phyloP scores from a whole-genome alignment of 768 basidiomycete genomes.

The Lentinula sp. region DNA sequence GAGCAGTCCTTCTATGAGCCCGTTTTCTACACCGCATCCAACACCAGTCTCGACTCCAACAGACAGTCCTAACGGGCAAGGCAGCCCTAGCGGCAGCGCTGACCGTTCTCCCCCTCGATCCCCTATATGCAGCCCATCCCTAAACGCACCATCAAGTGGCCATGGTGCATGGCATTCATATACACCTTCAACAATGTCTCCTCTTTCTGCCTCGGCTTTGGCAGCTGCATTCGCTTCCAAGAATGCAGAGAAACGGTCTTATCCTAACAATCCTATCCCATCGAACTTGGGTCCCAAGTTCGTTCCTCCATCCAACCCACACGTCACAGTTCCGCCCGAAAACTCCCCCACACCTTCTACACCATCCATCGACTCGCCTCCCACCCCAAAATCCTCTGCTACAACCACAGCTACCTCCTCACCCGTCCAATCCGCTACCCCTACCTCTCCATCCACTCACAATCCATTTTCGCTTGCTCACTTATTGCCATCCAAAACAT shows the following conservation, averaged over 20 bases:
- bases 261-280: not conserved
- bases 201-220: constrained; percentile 1
- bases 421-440: not conserved
- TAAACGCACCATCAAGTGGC: not conserved
- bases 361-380: not conserved
- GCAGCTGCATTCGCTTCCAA: constrained; percentile 1
- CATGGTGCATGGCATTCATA: not conserved
- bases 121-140: not conserved
- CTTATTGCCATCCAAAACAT: not conserved
- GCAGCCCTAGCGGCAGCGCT: not conserved
- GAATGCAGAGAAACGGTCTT: not conserved
- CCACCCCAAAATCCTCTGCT: not conserved
- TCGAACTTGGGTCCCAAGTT: constrained; percentile 1
- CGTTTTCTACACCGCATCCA: constrained; percentile 1
- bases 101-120: not conserved
- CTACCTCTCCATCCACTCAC: not conserved
- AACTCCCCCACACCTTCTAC: not conserved
- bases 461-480: constrained; percentile 9
- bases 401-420: not conserved
- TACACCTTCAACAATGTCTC: not conserved
- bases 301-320: not conserved
- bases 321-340: not conserved
- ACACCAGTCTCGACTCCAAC: not conserved
- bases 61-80: not conserved
- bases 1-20: not conserved